Conservation (phyloP, 768 basidiomycete species). For the Multifurca ochricompacta region DNA sequence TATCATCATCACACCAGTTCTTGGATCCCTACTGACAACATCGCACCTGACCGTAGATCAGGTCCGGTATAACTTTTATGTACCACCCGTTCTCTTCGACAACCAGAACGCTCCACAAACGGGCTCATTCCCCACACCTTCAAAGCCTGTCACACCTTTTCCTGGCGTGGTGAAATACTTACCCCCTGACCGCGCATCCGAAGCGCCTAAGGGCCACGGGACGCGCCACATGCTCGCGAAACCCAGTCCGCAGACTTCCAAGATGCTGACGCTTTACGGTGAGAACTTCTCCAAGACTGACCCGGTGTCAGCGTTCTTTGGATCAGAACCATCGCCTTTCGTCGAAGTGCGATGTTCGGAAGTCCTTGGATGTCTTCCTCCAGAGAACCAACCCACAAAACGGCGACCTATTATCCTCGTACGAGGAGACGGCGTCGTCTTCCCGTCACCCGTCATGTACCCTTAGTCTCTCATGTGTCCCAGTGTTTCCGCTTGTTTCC, state of each 20-base stretch:
- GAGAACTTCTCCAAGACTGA: conserved; percentile 84
- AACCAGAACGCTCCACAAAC: conserved; percentile 64
- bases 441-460: conserved; percentile 77
- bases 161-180: conserved; percentile 87
- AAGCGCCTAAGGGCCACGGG: conserved; percentile 69
- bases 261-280: conserved; percentile 82
- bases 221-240: conserved; percentile 62
- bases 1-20: conserved; percentile 20
- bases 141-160: conserved; percentile 79
- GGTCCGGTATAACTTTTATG: conserved; percentile 90
- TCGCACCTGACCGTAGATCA: conserved; percentile 46
- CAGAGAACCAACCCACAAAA: conserved; percentile 56
- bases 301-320: conserved; percentile 79
- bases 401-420: conserved; percentile 77
- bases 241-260: conserved; percentile 67
- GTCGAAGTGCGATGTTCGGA: conserved; percentile 85
- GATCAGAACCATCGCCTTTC: conserved; percentile 78
- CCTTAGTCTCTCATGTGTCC: conserved; percentile 40
- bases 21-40: conserved; percentile 5
- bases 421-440: conserved; percentile 78
- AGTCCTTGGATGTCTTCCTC: conserved; percentile 74
- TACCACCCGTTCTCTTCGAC: conserved; percentile 79
- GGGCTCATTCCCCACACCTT: conserved; percentile 69
- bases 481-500: neutral
- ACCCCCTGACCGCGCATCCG: conserved; percentile 79